phyloP scores from a whole-genome alignment of 1,284 basidiomycete species.

The Lentinus polychrous region DNA sequence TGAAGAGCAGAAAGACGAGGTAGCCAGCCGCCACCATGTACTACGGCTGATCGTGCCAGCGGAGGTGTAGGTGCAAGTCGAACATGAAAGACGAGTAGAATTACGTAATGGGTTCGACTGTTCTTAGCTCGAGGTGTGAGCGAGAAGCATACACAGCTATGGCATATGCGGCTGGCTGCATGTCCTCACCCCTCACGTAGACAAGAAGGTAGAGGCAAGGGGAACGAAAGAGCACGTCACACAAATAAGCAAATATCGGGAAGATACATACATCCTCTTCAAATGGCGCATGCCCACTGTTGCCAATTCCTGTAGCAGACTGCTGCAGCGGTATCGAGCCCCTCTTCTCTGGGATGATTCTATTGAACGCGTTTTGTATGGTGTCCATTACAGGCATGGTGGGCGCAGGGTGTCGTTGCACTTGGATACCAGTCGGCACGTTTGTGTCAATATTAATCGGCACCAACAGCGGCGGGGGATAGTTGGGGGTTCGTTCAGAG shows the following conservation, averaged over 20 bases:
- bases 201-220: slow-evolving; percentile 7
- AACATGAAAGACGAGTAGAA: slow-evolving; percentile 22
- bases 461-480: no score
- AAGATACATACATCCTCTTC: slow-evolving; percentile 58
- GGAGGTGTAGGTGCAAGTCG: slow-evolving; percentile 9
- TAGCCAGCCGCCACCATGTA: slow-evolving; percentile 31
- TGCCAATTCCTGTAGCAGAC: slow-evolving; percentile 41
- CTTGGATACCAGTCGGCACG: neutral
- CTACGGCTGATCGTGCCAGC: slow-evolving; percentile 21
- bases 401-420: neutral
- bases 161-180: no score
- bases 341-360: slow-evolving; percentile 24
- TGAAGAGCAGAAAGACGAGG: slow-evolving; percentile 54
- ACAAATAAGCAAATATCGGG: slow-evolving; percentile 13
- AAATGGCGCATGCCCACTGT: slow-evolving; percentile 48
- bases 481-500: no score
- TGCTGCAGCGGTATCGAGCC: slow-evolving; percentile 18
- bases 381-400: slow-evolving; percentile 23
- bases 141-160: slow-evolving; percentile 6
- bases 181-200: no score
- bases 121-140: slow-evolving; percentile 5
- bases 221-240: no score
- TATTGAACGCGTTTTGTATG: slow-evolving; percentile 21
- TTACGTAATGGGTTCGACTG: slow-evolving; percentile 47
- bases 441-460: neutral